Base-by-base conservation (phyloP, 495 filamentous ascomycete genomes). In the Talaromyces ruber region DNA sequence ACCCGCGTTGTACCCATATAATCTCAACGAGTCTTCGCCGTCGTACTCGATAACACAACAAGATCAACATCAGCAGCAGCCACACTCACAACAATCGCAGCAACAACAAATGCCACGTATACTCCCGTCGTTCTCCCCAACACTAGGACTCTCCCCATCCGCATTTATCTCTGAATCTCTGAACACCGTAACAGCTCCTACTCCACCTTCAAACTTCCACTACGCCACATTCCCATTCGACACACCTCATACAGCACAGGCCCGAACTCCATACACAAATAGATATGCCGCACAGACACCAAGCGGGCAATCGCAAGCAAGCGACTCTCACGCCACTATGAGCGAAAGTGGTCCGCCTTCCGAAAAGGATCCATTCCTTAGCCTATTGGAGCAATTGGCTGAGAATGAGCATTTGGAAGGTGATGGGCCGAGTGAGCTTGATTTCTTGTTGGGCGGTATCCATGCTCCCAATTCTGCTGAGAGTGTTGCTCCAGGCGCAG, bases 331-430 rank as follows among this genome's bases (percentile, higher is more conserved):
- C 45, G 43, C 59, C 1, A 68, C 70, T 24, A 66, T 60, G 22
- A 64, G 61, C 11, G 63, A 34, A 12, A 53, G 34, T 18, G 53
- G 66, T 1, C 71, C 70, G 25, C 59, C 62, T n/a, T 47, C 70
- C 2, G 89, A 92, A 62, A 91, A 88, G 60, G 90, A 93, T 67
- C 90, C 90, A 3, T 93, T 93, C 65, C 67, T 93, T 28, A 89
- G 84, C 62, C 68, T 93, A 53, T 76, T 93, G 37, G 89, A 93
- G 68, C 89, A 92, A 74, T 72, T 93, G 61, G 88, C 89, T 0
- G 88, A 92, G 71, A 91, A 90, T 67, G 89, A 82, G 29, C 63
- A 62, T 58, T 72, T 75, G 30, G 79, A 74, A 51, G 79, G 79
- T 9, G 54, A 57, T 6, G 82, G 84, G 25, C 86, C 86, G 28